These are phyloP conservation scores for Meira miltonrushii DNA, from an alignment of 1,284 basidiomycete species.

Conservation along the genomic window DNA sequence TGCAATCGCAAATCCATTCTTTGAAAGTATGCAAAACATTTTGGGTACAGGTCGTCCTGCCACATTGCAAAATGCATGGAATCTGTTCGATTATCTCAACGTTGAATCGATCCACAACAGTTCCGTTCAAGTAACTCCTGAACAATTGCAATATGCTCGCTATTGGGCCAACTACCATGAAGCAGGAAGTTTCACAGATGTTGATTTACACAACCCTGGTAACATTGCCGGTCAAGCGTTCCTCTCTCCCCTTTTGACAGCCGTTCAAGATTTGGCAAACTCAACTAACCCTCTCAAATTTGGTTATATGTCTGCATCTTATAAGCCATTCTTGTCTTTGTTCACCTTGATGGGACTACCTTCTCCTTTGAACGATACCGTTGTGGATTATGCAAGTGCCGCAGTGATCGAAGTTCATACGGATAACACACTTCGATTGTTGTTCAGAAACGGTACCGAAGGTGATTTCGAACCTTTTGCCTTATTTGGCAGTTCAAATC, in stretches of 20 bases:
- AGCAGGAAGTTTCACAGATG: slow-evolving; percentile 66
- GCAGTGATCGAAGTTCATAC: slow-evolving; percentile 66
- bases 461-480: slow-evolving; percentile 36
- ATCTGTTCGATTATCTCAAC: slow-evolving; percentile 66
- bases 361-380: slow-evolving; percentile 19
- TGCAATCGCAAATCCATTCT: slow-evolving; percentile 63
- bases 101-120: slow-evolving; percentile 62
- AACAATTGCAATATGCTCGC: slow-evolving; percentile 25
- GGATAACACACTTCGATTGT: slow-evolving; percentile 61
- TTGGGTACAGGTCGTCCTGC: slow-evolving; percentile 64
- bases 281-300: slow-evolving; percentile 71
- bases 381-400: slow-evolving; percentile 73
- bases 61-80: slow-evolving; percentile 64
- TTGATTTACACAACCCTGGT: slow-evolving; percentile 63
- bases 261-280: slow-evolving; percentile 70
- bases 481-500: slow-evolving; percentile 48
- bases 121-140: slow-evolving; percentile 19
- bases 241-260: slow-evolving; percentile 64
- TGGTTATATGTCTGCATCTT: slow-evolving; percentile 67
- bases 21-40: slow-evolving; percentile 62
- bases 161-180: slow-evolving; percentile 72
- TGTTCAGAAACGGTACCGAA: slow-evolving; percentile 74
- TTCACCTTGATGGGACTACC: slow-evolving; percentile 61
- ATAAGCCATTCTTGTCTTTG: slow-evolving; percentile 82
- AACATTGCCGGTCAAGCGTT: slow-evolving; percentile 78